Evolutionary conservation across 1,139 yeast species (phyloP).

Genomic region (Scheffersomyces quercinus): DNA sequence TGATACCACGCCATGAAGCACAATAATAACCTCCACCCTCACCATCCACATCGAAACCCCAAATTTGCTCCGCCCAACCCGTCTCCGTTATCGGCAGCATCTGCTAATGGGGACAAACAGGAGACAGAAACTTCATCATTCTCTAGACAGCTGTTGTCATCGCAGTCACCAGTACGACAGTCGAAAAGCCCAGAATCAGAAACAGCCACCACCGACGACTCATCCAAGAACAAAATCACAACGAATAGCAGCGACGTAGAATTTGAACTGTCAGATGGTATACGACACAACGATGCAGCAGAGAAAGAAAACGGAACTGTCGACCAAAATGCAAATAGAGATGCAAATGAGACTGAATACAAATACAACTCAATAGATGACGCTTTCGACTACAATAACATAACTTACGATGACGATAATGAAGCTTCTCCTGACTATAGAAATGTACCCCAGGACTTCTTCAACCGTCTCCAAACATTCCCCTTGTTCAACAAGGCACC

Average conservation of each 20-base stretch:
- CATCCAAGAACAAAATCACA: background rate
- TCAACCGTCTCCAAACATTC: slow-evolving; percentile 55
- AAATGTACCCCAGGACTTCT: slow-evolving; percentile 51
- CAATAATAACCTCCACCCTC: background rate
- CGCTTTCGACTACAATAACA: slow-evolving; percentile 6
- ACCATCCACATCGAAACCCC: background rate
- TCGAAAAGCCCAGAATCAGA: slow-evolving; percentile 2
- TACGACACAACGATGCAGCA: no score
- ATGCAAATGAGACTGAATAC: no score
- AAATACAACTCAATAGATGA: background rate
- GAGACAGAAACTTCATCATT: no score
- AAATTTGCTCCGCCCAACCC: slow-evolving; percentile 10
- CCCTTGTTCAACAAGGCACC: slow-evolving; percentile 70
- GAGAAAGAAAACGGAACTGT: no score
- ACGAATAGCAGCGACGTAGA: no score
- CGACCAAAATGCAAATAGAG: no score
- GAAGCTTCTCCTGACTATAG: slow-evolving; percentile 5
- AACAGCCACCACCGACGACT: background rate
- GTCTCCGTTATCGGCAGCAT: slow-evolving; percentile 7
- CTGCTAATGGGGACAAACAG: no score
- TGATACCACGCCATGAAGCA: background rate
- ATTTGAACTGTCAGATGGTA: no score
- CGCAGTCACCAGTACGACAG: no score
- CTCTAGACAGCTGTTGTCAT: no score
- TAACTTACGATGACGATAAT: slow-evolving; percentile 4